phyloP scores from a whole-genome alignment of 2,329 filamentous ascomycete genomes.

The Penicillium corylophilum region DNA sequence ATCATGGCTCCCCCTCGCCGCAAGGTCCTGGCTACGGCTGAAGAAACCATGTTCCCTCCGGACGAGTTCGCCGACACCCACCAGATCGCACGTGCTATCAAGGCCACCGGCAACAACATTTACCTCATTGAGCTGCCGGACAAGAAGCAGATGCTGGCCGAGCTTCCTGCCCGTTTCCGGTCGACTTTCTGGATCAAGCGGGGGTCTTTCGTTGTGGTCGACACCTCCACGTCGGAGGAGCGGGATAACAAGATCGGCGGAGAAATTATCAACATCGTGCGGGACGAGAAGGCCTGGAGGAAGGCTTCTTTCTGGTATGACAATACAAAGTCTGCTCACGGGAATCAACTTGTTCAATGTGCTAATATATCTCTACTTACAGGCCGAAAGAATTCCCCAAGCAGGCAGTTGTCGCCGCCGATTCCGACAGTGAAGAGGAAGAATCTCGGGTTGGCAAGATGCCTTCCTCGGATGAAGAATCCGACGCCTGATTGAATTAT shows the following conservation, averaged over 20 bases:
- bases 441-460: slow-evolving; percentile 78
- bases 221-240: slow-evolving; percentile 64
- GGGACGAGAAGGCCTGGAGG: slow-evolving; percentile 88
- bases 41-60: slow-evolving; percentile 67
- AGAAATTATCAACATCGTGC: slow-evolving; percentile 89
- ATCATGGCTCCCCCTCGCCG: slow-evolving; percentile 73
- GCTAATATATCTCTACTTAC: slow-evolving; percentile 15
- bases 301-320: slow-evolving; percentile 81
- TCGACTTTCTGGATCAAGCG: slow-evolving; percentile 93
- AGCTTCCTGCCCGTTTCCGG: slow-evolving; percentile 81
- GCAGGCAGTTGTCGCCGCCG: slow-evolving; percentile 64
- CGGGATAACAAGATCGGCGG: slow-evolving; percentile 76
- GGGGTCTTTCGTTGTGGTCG: slow-evolving; percentile 81
- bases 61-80: slow-evolving; percentile 51
- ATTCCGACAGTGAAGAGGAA: slow-evolving; percentile 67
- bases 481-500: slow-evolving; percentile 57
- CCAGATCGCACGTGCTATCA: slow-evolving; percentile 72
- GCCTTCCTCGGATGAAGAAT: slow-evolving; percentile 77
- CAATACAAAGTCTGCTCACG: neutral
- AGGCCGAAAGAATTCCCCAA: slow-evolving; percentile 82
- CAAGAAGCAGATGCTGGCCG: slow-evolving; percentile 67
- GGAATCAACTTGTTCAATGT: neutral
- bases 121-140: slow-evolving; percentile 75
- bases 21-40: slow-evolving; percentile 72
- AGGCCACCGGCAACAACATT: slow-evolving; percentile 83